Percentiles rank a stretch among this genome's conserved stretches.
Evolutionary conservation across 2,329 filamentous ascomycete species (phyloP).

Genomic region (Talaromyces sp.): DNA sequence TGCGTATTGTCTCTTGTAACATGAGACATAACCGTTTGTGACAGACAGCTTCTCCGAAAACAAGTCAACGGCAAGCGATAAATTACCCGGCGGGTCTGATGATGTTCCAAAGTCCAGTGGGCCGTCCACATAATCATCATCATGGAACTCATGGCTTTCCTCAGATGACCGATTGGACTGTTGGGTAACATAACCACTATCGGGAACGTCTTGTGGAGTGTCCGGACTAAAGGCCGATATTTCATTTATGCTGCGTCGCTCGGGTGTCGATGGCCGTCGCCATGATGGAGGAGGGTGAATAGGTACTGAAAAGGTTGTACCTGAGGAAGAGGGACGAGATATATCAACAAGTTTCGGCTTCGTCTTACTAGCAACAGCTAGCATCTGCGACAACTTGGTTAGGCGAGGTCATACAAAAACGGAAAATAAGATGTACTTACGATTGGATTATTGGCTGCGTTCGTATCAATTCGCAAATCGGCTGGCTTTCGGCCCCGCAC

Average conservation of each 20-base stretch:
- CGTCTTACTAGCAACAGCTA: slow-evolving; percentile 28
- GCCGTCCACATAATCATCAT: slow-evolving; percentile 23
- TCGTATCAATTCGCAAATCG: slow-evolving; percentile 10
- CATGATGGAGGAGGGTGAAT: slow-evolving; percentile 19
- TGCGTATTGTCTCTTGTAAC: slow-evolving; percentile 5
- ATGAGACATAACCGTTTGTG: slow-evolving; percentile 9
- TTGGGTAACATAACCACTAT: slow-evolving; percentile 29
- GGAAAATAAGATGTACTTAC: slow-evolving; percentile 4
- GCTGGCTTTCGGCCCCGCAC: slow-evolving; percentile 9
- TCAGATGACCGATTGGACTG: slow-evolving; percentile 22
- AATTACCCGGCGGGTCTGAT: slow-evolving; percentile 1
- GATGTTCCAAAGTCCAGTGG: not conserved
- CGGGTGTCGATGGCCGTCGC: slow-evolving; percentile 28
- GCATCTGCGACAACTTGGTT: slow-evolving; percentile 16
- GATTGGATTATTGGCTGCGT: slow-evolving; percentile 10
- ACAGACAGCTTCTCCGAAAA: slow-evolving; percentile 5
- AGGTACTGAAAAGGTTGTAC: slow-evolving; percentile 20
- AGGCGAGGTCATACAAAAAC: not conserved
- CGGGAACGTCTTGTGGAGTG: slow-evolving; percentile 30
- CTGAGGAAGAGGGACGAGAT: slow-evolving; percentile 29
- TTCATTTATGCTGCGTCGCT: slow-evolving; percentile 26
- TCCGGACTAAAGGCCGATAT: slow-evolving; percentile 36
- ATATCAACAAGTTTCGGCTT: slow-evolving; percentile 35
- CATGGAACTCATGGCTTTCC: slow-evolving; percentile 19
- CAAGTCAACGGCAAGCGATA: slow-evolving; percentile 6